Base-by-base conservation (phyloP, 1,284 basidiomycete species). In the Cutaneotrichosporon mucoides region DNA sequence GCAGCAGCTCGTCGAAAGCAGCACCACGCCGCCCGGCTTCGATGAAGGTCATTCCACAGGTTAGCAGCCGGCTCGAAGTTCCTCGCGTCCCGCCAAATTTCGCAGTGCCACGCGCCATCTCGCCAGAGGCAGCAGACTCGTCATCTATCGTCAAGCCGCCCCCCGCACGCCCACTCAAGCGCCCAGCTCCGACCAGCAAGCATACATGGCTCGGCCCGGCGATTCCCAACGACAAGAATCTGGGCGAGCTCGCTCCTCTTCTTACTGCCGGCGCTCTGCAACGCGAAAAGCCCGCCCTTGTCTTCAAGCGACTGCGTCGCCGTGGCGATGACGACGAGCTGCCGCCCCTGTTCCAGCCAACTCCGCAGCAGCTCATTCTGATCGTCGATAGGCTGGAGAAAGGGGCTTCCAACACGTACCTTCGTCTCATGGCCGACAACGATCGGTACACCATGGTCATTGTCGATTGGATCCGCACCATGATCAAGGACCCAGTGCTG, bases 251-350 rank as follows among this genome's bases (percentile, higher is more conserved):
- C 35, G 13, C 13, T 24, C 33, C 45, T 5, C 43, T 53, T 33
- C 50, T 62, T 12, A 35, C 24, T 6, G 44, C 53, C 0, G 35
- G 15, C 3, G 37, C 47, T 6, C 53, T 58, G 3, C 43, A 59
- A 44, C 24, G 37, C 1, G 69, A 58, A 11, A 67, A 63, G 46
- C 69, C 70, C 1, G 57, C 37, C 1, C 38, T 11, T 3, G 49
- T 73, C 10, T 71, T 71, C 63, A 73, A 68, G 44, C 57, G 58
- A 52, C 55, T 74, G 1, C 63, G 71, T 11, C 16, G 36, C 4
- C 50, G 51, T 1, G 55, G 43, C 10, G 53, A 34, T 6, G 51
- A 44, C 13, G 51, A 44, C 12, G 41, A 50, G 9, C 7, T 2
- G 7, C 51, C 41, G 6, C 49, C 51, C 2, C 33, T 47, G 10